Evolutionary conservation across 140 eudicot genomes (phyloP), one percentile per base, ranked within the genome.

Genomic region (Cichorium intybus): DNA sequence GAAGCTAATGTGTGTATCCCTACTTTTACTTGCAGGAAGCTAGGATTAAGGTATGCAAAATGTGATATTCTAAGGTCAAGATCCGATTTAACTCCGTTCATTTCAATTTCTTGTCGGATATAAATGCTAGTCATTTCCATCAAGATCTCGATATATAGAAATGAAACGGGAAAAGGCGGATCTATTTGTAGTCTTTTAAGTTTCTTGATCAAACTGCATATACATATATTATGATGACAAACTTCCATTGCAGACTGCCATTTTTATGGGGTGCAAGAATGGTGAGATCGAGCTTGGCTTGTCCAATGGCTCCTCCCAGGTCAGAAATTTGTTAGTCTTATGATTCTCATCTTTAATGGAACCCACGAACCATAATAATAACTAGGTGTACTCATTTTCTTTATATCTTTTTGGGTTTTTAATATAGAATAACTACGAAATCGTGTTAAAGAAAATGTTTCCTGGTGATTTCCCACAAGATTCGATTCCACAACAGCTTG

Each of bases 241-340:
- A 65, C 47, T 64, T 49, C 14, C 35, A 46, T 71, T 71, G 35
- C 78, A 91, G 99, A 77, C 77, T 21, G 86, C 80, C 23, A 70
- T 93, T 52, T 83, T 83, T 35, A 71, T 93, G 95, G 90, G 97
- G 33, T 83, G 97, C 79, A 67, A 64, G 54, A 62, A 49, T 7
- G 99, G 99, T 64, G 99, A 88, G 76, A 83, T 93, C 27, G 99
- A 93, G 64, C 74, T 93, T 10, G 99, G 99, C 37, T 52, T 85
- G 59, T 48, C 95, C 23, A 69, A 46, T 60, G 55, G 64, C n/a
- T 43, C 81, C 49, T 43, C 81, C 22, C 81, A 77, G 33, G 94
- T 88, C 60, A 84, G 65, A n/a, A 26, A 28, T 22, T 4, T 24
- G 10, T 14, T 52, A 48, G 21, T 2, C 49, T 43, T 11, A 39